Evolutionary conservation across 2,329 filamentous ascomycete species (phyloP), one percentile per base, ranked within the genome.

Genomic region (Juglanconis sp.): DNA sequence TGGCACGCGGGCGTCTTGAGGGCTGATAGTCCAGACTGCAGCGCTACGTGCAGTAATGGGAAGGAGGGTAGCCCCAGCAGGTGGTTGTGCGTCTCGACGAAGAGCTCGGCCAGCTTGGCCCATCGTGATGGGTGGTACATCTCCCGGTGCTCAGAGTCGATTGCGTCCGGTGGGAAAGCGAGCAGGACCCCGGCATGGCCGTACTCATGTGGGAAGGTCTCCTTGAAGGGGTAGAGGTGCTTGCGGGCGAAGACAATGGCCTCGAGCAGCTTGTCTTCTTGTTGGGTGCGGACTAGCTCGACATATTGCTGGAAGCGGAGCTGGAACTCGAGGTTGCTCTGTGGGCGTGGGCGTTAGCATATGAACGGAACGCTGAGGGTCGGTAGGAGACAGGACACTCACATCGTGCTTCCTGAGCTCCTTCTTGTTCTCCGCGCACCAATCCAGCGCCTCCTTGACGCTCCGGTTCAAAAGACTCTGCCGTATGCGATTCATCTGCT

Each of bases 1-100:
- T 98, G 93, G 72, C 95, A 99, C 15, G 92, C 88, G 0, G 95
- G 95, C 1, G 95, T 98, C 75, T 99, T 99, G 66, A 99, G 87
- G 1, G 95, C 93, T 0, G 93, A 97, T 9, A 99, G 84, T 7
- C 95, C 95, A 0, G 93, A 92, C 1, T 89, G 92, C 9, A 99
- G 84, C 11, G 95, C 95, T 63, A 96, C 89, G 75, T 98, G 92
- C 32, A 99, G 85, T 17, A 97, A 84, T 0, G 95, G 93, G 24
- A 88, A 86, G 2, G 89, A 82, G 0, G 95, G 93, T 0, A 99
- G 84, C 15, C 88, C 87, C 64, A 96, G 88, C 4, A 99, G 86
- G 49, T 82, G 86, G 78, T 96, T 92, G 76, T 98, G 92, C 1
- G 93, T 96, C 63, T 84, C 80, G 65, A 92, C 85, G 76, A 98